These are phyloP conservation scores for Cubamyces sp. DNA, from an alignment of 768 basidiomycete species.

Conservation along the genomic window DNA sequence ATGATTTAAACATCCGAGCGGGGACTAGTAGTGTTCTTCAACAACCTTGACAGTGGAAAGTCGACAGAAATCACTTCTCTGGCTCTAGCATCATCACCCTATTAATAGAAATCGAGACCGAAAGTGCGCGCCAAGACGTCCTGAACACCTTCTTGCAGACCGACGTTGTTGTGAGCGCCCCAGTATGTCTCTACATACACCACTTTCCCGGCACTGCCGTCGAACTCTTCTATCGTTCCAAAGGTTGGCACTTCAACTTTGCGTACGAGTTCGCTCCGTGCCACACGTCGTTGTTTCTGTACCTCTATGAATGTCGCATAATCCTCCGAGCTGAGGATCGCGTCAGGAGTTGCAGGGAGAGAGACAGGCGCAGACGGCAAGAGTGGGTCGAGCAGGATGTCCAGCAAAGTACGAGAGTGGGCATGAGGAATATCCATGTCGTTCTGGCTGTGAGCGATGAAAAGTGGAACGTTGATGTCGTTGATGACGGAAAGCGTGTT, in stretches of 20 bases:
- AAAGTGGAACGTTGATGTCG: constrained; percentile 64
- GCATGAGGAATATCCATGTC: constrained; percentile 74
- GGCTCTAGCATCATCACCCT: not conserved
- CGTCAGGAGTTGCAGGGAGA: constrained; percentile 38
- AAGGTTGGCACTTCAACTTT: constrained; percentile 50
- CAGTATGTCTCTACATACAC: constrained; percentile 58
- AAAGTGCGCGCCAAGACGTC: constrained; percentile 48
- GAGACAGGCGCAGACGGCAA: constrained; percentile 52
- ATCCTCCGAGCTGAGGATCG: constrained; percentile 40
- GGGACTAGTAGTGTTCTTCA: not conserved
- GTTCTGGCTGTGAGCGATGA: constrained; percentile 75
- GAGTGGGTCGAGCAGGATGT: constrained; percentile 63
- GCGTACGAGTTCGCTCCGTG: constrained; percentile 49
- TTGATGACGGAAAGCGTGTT: constrained; percentile 65
- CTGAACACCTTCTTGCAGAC: constrained; percentile 68
- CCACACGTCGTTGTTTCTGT: constrained; percentile 43
- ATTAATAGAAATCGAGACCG: constrained; percentile 19
- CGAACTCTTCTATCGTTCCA: constrained; percentile 59
- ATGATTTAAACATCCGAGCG: too few species aligned
- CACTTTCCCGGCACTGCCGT: constrained; percentile 46
- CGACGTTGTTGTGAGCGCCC: constrained; percentile 64
- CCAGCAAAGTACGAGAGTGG: constrained; percentile 72
- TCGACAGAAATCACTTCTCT: not conserved
- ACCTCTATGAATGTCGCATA: constrained; percentile 49
- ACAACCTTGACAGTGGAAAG: not conserved